phyloP scores from a whole-genome alignment of 345 rosid genomes.

The Gossypium ekmanianum region DNA sequence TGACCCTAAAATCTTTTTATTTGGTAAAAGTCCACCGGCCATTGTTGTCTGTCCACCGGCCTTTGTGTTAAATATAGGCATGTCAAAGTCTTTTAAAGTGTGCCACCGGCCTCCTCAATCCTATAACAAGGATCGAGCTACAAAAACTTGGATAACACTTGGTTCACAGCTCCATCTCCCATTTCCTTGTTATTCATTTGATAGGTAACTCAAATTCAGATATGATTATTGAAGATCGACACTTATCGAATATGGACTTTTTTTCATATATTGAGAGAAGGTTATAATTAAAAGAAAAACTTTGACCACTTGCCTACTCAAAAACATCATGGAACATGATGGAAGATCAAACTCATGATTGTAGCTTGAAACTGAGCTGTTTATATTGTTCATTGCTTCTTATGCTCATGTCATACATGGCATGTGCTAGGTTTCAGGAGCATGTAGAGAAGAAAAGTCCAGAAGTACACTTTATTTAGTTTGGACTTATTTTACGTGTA shows the following conservation, averaged over 20 bases:
- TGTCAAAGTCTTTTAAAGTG: not conserved
- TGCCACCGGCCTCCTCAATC: not conserved
- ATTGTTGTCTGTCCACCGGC: not conserved
- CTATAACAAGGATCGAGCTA: not conserved
- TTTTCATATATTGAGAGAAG: too few species aligned
- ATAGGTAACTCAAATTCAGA: not conserved
- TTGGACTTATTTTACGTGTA: not conserved
- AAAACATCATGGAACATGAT: slow-evolving; percentile 10
- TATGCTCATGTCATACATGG: not conserved
- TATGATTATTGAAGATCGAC: not conserved
- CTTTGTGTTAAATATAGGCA: not conserved
- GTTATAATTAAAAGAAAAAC: not conserved
- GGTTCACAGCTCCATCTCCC: not conserved
- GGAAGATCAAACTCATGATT: slow-evolving; percentile 6
- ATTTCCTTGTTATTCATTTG: not conserved
- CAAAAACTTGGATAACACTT: not conserved
- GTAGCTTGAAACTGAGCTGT: slow-evolving; percentile 1
- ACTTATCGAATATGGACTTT: too few species aligned
- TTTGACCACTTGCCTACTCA: not conserved
- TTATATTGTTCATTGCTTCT: slow-evolving; percentile 1
- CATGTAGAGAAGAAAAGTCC: not conserved
- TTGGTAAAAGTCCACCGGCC: slow-evolving; percentile 13
- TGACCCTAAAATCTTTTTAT: not conserved
- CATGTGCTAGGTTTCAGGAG: not conserved
- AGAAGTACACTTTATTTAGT: not conserved